phyloP scores from a whole-genome alignment of 2,329 filamentous ascomycete genomes.

The Ceratocystis ficicola region DNA sequence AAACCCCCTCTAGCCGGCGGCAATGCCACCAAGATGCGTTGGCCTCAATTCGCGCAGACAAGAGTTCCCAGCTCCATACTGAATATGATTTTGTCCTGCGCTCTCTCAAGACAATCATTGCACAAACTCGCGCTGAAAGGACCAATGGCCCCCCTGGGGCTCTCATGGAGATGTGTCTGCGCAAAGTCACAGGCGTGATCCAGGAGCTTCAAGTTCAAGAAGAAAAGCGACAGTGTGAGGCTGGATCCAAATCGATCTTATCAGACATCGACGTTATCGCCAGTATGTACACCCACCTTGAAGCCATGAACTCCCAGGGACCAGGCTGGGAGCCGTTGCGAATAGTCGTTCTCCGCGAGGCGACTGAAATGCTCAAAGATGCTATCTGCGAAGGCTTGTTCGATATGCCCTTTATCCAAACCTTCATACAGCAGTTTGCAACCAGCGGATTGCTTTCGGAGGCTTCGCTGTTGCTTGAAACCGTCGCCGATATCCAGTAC shows the following conservation, averaged over 20 bases:
- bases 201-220: conserved; percentile 9
- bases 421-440: conserved; percentile 28
- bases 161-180: conserved; percentile 31
- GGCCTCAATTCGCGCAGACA: conserved; percentile 2
- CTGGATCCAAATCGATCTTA: conserved; percentile 24
- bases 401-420: conserved; percentile 22
- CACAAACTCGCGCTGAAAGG: conserved; percentile 6
- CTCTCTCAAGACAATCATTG: conserved; percentile 11
- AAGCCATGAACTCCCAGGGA: conserved; percentile 25
- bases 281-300: conserved; percentile 31
- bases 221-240: conserved; percentile 26
- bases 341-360: conserved; percentile 29
- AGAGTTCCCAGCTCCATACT: conserved; percentile 13
- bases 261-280: conserved; percentile 19
- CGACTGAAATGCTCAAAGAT: conserved; percentile 26
- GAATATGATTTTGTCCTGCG: conserved; percentile 20
- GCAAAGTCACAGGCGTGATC: conserved; percentile 22
- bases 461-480: conserved; percentile 23
- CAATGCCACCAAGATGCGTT: conserved; percentile 1
- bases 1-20: conserved; percentile 10
- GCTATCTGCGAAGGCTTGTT: conserved; percentile 29
- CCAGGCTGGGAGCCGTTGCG: conserved; percentile 30
- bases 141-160: conserved; percentile 25
- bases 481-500: conserved; percentile 12
- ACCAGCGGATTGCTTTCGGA: conserved; percentile 27